Percentiles rank a stretch among this genome's conserved stretches.
phyloP scores from a whole-genome alignment of 1,284 basidiomycete genomes.

The Blastosporella zonata region DNA sequence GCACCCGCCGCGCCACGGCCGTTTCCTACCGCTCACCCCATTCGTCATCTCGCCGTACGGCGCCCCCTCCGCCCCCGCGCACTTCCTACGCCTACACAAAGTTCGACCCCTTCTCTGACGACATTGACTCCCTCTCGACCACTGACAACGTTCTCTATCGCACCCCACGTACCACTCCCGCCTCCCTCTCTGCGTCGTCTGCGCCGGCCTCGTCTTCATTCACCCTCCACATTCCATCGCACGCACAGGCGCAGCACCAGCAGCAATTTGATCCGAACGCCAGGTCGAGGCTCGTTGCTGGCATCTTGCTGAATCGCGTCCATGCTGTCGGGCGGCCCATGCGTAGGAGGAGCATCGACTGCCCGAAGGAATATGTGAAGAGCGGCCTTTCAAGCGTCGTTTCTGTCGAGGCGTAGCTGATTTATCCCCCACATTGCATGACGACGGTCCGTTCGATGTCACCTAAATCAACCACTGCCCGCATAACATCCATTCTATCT shows the following conservation, averaged over 20 bases:
- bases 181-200: slow-evolving; percentile 7
- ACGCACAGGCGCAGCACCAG: neutral
- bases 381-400: slow-evolving; percentile 41
- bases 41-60: neutral
- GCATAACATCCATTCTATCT: too few relatives aligned
- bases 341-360: slow-evolving; percentile 29
- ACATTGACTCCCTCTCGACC: slow-evolving; percentile 5
- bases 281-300: slow-evolving; percentile 43
- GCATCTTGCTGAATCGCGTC: slow-evolving; percentile 46
- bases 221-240: neutral
- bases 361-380: slow-evolving; percentile 38
- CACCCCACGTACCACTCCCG: slow-evolving; percentile 9
- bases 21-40: slow-evolving; percentile 8
- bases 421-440: neutral
- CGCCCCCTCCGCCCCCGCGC: slow-evolving; percentile 9
- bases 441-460: neutral
- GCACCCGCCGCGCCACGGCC: slow-evolving; percentile 2
- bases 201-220: slow-evolving; percentile 7
- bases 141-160: slow-evolving; percentile 9
- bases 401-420: slow-evolving; percentile 19
- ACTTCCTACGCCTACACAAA: slow-evolving; percentile 23
- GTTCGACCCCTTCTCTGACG: slow-evolving; percentile 39
- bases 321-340: slow-evolving; percentile 44
- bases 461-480: neutral
- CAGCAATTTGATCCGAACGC: slow-evolving; percentile 25